phyloP scores from a whole-genome alignment of 2,329 filamentous ascomycete species.

The Cladosporium velox region DNA sequence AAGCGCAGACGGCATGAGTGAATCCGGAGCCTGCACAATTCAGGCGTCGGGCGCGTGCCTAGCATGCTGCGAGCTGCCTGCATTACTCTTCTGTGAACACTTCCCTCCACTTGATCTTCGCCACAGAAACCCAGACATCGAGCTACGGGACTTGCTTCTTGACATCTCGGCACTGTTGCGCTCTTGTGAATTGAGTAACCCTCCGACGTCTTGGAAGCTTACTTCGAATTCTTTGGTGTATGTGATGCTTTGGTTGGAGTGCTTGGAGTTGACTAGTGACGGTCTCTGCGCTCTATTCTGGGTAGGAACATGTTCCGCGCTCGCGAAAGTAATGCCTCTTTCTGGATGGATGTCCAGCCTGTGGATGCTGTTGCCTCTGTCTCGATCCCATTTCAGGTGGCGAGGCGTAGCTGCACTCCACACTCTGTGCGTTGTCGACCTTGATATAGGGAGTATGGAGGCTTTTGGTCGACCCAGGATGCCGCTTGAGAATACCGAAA shows the following conservation, averaged over 20 bases:
- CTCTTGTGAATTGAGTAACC: not conserved
- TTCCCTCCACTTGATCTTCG: constrained; percentile 7
- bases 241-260: constrained; percentile 12
- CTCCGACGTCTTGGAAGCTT: constrained; percentile 15
- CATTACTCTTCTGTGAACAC: constrained; percentile 15
- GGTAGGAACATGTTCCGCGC: constrained; percentile 6
- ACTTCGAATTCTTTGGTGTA: constrained; percentile 17
- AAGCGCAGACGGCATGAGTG: constrained; percentile 10
- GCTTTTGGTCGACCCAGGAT: not conserved
- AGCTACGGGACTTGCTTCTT: not conserved
- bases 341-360: constrained; percentile 5
- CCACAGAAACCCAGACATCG: not conserved
- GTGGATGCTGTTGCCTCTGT: constrained; percentile 7
- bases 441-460: constrained; percentile 14
- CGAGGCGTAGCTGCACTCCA: not conserved
- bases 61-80: constrained; percentile 3
- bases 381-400: not conserved
- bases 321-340: constrained; percentile 8
- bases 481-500: constrained; percentile 25
- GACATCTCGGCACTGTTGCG: not conserved
- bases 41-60: not conserved
- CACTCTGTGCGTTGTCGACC: constrained; percentile 3
- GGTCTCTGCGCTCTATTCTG: not conserved
- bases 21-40: not conserved
- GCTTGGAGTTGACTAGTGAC: constrained; percentile 12